Evolutionary conservation across 768 basidiomycete species (phyloP).

Genomic region (Rickenella mellea): DNA sequence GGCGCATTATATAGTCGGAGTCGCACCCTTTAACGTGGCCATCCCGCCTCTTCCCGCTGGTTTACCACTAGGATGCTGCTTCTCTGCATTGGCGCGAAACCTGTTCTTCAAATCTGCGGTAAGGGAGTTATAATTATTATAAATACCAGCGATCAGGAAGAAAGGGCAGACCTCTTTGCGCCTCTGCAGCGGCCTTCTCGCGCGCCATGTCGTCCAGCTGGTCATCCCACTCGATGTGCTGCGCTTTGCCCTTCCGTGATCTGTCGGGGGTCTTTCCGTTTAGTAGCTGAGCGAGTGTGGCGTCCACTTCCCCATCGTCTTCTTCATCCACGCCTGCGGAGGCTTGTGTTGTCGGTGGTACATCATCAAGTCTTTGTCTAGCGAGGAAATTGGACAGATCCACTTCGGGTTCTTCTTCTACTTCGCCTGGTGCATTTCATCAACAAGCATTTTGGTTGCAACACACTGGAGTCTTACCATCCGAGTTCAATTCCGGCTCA

Average conservation of each 20-base stretch:
- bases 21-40: neutral
- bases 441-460: neutral
- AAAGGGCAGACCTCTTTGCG: slow-evolving; percentile 49
- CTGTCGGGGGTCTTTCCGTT: slow-evolving; percentile 11
- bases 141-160: neutral
- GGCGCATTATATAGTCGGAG: neutral
- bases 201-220: slow-evolving; percentile 54
- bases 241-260: slow-evolving; percentile 48
- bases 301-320: slow-evolving; percentile 51
- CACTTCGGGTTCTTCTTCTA: slow-evolving; percentile 55
- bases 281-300: slow-evolving; percentile 43
- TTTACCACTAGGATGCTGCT: slow-evolving; percentile 8
- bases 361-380: slow-evolving; percentile 34
- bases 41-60: neutral
- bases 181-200: slow-evolving; percentile 69
- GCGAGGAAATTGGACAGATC: slow-evolving; percentile 62
- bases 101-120: slow-evolving; percentile 20
- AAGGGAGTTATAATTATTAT: neutral
- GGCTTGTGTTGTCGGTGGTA: slow-evolving; percentile 12
- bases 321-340: slow-evolving; percentile 19
- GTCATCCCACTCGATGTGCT: slow-evolving; percentile 60
- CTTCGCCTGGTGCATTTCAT: slow-evolving; percentile 6
- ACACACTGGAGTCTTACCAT: slow-evolving; percentile 35
- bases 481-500: slow-evolving; percentile 59
- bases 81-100: slow-evolving; percentile 17